Evolutionary conservation across 1,284 basidiomycete genomes (phyloP).

Genomic region (Irpex sp.): DNA sequence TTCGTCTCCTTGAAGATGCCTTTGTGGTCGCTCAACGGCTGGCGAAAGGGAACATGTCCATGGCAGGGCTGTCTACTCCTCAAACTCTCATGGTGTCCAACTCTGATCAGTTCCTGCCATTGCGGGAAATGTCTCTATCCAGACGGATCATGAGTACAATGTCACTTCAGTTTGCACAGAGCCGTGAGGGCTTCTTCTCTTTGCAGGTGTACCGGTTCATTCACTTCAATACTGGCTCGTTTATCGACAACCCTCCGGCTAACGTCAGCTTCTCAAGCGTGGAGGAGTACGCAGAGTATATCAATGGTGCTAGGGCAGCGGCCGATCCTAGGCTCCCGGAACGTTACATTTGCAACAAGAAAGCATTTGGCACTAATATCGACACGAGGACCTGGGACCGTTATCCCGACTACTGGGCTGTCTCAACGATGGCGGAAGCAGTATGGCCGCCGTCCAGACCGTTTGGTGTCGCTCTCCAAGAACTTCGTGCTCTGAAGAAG

Average conservation of each 20-base stretch:
- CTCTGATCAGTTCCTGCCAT: not conserved
- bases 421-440: not conserved
- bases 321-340: not conserved
- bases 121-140: not conserved
- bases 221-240: not conserved
- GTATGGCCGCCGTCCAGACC: not conserved
- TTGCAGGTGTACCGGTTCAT: not conserved
- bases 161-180: not conserved
- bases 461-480: too few relatives aligned
- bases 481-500: too few relatives aligned
- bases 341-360: not conserved
- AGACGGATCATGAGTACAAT: not conserved
- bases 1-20: not conserved
- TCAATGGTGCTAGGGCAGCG: not conserved
- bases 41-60: not conserved
- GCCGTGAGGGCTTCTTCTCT: not conserved
- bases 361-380: not conserved
- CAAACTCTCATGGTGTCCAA: not conserved
- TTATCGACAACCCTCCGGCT: not conserved
- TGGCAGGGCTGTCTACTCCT: not conserved
- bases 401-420: not conserved
- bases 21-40: not conserved
- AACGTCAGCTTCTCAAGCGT: not conserved
- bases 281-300: not conserved
- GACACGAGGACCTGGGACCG: not conserved